Evolutionary conservation across 1,284 basidiomycete genomes (phyloP), one percentile per base, ranked within the genome.

Genomic region (Vanrija humicola): DNA sequence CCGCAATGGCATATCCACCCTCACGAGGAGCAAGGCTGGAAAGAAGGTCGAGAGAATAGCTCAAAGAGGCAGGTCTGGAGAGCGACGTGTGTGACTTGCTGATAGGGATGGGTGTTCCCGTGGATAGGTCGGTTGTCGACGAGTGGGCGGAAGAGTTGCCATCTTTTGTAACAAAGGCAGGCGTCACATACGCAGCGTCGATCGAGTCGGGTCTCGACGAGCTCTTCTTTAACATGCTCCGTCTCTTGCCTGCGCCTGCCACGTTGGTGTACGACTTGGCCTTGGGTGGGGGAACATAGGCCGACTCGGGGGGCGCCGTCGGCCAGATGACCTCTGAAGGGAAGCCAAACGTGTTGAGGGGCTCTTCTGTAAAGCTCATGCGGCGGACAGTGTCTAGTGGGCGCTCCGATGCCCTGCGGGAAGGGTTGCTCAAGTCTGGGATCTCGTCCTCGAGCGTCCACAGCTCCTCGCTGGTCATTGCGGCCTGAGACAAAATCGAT

Each of bases 1-100:
- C 75, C 5, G 75, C 75, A 38, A 77, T 63, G 0, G 75, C 75
- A 61, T 77, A 77, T 9, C 75, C 75, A 19, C 75, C 75, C 53
- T 77, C 75, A 38, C 74, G 62, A 7, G 74, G 74, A 9, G 69
- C 73, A 2, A 76, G 58, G n/a, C 59, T 64, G 26, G 59, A 63
- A 15, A 76, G 46, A 48, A 74, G 68, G 49, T 76, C 74, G 25
- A 70, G 54, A 18, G 70, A 70, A 46, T 74, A 73, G 15, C 34
- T 43, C 4, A 66, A 44, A 23, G 69, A 70, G 5, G 67, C 62
- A 5, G 69, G 70, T 21, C 63, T 59, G 3, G 54, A 50, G 19
- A 69, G 56, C 16, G 66, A 67, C 7, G 57, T 21, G 7, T 56
- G 55, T 12, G 67, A 67, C 53, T 73, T 75, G 61, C 67, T 68